Base-by-base conservation (phyloP, 179 eudicot species). In the Gypsophila paniculata region DNA sequence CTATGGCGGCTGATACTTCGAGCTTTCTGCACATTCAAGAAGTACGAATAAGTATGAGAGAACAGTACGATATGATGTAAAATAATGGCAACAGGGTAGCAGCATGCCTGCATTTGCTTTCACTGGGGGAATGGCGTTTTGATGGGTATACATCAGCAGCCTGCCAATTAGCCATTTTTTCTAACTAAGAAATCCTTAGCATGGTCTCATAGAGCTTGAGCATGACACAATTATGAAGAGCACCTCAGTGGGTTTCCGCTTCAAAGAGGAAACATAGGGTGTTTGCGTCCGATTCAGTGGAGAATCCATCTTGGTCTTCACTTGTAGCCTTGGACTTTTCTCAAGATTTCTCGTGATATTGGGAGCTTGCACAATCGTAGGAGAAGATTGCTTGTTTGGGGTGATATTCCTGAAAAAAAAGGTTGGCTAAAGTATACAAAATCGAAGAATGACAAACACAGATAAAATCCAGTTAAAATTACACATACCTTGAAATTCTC, bases 171-270 rank as follows among this genome's bases (percentile, higher is more conserved):
- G 52, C 34, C 49, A 23, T 39, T 60, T 49, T 29, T 73, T 63
- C 38, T 51, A 68, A 60, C 59, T 36, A 61, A 55, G 19, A 70
- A 14, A 32, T 39, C 60, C 73, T 71, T 63, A 54, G 68, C 49
- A 63, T 15, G 39, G 48, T 62, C 58, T 36, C 61, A 68, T 8
- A 68, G 48, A 70, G 26, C 36, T 71, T 46, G 52, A 62, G 44
- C 51, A 42, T 17, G 39, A 73, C 58, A 48, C 49, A 52, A 49
- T 72, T n/a, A 61, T 21, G 69, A 58, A 29, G 73, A 57, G 44
- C 64, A 93, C 98, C 93, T 91, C 85, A 48, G 79, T 65, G 29
- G 75, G 38, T 79, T 89, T 91, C 70, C 98, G 84, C 82, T 93
- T 93, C 77, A 85, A 73, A 67, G 89, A 85, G 29, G 84, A 79